Conservation (phyloP, 345 rosid species). For the Lepidium aucheri region DNA sequence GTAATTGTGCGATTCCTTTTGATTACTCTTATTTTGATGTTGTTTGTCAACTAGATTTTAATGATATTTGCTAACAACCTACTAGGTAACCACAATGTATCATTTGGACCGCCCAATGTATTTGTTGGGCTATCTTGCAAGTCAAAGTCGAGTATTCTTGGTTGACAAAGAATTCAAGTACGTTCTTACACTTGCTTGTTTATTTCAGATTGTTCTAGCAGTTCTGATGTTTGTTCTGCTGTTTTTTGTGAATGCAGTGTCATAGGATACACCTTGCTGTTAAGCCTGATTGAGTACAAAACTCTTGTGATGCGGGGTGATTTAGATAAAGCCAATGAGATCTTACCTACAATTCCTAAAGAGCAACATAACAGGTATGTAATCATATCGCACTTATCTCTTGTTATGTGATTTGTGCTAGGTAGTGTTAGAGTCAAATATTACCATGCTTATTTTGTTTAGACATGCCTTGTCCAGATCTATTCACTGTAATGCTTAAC, state of each 20-base stretch:
- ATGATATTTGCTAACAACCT: conserved; percentile 1
- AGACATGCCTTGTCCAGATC: not conserved
- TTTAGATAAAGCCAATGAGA: conserved; percentile 62
- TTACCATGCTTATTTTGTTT: not conserved
- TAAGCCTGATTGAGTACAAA: conserved; percentile 90
- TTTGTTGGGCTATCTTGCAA: conserved; percentile 93
- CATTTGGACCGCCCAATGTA: conserved; percentile 99
- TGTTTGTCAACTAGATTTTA: not conserved
- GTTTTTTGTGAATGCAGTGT: conserved; percentile 39
- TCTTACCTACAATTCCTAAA: conserved; percentile 79
- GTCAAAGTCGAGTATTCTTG: conserved; percentile 93
- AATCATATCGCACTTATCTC: not conserved
- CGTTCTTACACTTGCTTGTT: conserved; percentile 19
- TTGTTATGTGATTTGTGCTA: not conserved
- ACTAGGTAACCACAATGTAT: conserved; percentile 92
- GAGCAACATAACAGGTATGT: conserved; percentile 77
- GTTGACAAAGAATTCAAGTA: conserved; percentile 99
- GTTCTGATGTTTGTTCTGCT: conserved; percentile 10
- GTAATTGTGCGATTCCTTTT: conserved; percentile 32
- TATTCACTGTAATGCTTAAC: not conserved
- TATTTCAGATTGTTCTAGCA: not conserved
- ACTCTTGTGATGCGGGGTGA: conserved; percentile 98
- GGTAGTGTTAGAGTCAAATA: not conserved
- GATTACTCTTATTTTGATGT: not conserved
- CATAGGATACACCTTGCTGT: conserved; percentile 74